Percentiles rank a stretch among this genome's conserved stretches.
Conservation (phyloP, 1,139 yeast genomes). For the Pichia cactophila region DNA sequence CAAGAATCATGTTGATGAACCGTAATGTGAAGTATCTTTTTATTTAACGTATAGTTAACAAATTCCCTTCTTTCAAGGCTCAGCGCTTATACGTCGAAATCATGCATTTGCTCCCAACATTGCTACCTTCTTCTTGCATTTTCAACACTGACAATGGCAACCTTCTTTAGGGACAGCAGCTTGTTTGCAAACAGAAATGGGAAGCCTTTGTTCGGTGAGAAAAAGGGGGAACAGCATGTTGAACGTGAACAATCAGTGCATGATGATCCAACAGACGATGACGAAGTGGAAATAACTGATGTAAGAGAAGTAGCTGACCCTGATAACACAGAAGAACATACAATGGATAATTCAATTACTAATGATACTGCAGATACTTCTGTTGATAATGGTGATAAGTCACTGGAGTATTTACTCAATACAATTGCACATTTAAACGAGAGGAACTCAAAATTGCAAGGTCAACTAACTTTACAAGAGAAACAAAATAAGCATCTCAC, state of each 20-base stretch:
- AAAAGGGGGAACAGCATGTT: background rate
- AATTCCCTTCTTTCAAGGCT: background rate
- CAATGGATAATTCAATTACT: background rate
- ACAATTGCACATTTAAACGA: constrained; percentile 18
- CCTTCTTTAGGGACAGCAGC: constrained; percentile 9
- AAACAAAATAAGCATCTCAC: constrained; percentile 9
- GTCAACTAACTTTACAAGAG: constrained; percentile 5
- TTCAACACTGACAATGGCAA: constrained; percentile 5
- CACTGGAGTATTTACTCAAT: constrained; percentile 18
- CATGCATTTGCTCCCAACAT: background rate
- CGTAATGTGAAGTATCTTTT: no score
- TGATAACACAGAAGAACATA: background rate
- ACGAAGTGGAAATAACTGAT: constrained; percentile 15
- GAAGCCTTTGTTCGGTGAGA: constrained; percentile 2
- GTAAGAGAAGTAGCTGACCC: background rate
- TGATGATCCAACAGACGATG: constrained; percentile 9
- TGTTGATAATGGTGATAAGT: background rate
- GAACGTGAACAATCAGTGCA: background rate
- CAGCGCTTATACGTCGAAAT: background rate
- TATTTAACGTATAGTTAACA: no score
- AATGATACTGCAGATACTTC: background rate
- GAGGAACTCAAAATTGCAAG: constrained; percentile 11
- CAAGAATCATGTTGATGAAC: constrained; percentile 1
- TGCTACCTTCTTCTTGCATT: background rate
- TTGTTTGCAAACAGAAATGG: constrained; percentile 7